phyloP scores from a whole-genome alignment of 305 asterid genomes.

The Striga hermonthica region DNA sequence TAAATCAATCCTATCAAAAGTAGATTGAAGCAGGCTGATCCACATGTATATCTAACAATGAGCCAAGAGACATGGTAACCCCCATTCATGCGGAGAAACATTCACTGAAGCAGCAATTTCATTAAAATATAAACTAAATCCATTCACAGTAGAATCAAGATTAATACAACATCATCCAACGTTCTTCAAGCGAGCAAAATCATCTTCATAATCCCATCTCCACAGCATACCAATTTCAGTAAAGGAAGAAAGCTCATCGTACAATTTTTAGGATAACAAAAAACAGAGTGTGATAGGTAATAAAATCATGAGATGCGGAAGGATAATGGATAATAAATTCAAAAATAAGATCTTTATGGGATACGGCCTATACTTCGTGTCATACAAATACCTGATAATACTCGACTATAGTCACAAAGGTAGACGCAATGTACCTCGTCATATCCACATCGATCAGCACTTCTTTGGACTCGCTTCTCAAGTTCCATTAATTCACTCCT shows the following conservation, averaged over 20 bases:
- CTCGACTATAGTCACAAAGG: conserved; percentile 8
- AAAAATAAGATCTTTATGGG: background rate
- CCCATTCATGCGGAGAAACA: background rate
- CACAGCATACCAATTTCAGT: conserved; percentile 5
- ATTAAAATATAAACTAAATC: conserved; percentile 6
- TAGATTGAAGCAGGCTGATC: conserved; percentile 8
- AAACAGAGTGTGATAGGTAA: conserved; percentile 1
- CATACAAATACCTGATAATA: conserved; percentile 22
- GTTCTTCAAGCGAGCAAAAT: conserved; percentile 16
- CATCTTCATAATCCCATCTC: conserved; percentile 1
- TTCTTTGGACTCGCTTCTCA: conserved; percentile 86
- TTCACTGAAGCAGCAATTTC: background rate
- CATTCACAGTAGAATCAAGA: conserved; percentile 3
- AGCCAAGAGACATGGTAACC: conserved; percentile 6
- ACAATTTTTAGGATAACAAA: conserved; percentile 17
- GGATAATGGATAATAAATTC: background rate
- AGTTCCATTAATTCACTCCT: conserved; percentile 83
- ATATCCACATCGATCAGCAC: conserved; percentile 52
- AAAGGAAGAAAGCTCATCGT: conserved; percentile 1
- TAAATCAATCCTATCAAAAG: conserved; percentile 20
- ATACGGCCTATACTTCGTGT: conserved; percentile 21
- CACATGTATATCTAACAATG: background rate
- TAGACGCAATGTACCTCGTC: conserved; percentile 62
- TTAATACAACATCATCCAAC: conserved; percentile 6
- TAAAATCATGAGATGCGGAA: background rate